These are phyloP conservation scores for Flaveria linearis DNA, from an alignment of 129 eudicot genomes.

Conservation along the genomic window DNA sequence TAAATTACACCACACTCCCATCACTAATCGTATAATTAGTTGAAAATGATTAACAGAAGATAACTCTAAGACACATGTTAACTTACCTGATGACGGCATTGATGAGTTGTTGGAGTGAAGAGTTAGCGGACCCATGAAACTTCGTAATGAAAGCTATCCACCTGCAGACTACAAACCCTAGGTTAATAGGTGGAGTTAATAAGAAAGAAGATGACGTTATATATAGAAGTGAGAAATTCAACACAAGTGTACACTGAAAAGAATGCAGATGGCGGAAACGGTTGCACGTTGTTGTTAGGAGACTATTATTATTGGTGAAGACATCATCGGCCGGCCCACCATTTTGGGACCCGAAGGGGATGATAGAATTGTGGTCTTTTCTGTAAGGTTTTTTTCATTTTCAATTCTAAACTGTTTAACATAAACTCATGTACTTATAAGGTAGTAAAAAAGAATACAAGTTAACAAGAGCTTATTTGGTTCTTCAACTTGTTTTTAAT, in stretches of 20 bases:
- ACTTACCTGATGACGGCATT: constrained; percentile 47
- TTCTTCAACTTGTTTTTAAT: no score
- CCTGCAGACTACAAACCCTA: constrained; percentile 22
- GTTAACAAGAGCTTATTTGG: no score
- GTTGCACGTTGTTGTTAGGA: background rate
- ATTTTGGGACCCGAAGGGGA: no score
- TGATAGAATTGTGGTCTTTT: no score
- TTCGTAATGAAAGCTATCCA: constrained; percentile 7
- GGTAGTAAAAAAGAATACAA: no score
- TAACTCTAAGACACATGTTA: background rate
- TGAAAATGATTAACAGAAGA: background rate
- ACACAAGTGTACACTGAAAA: no score
- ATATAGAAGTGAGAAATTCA: background rate
- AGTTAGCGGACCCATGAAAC: constrained; percentile 46
- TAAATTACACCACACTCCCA: background rate
- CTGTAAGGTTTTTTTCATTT: no score
- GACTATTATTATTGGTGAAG: background rate
- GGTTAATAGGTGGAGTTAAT: background rate
- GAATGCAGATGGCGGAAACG: background rate
- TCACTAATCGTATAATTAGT: background rate
- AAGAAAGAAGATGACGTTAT: background rate
- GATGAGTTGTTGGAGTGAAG: constrained; percentile 46
- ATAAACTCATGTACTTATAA: no score
- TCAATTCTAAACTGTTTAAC: no score
- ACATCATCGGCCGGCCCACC: no score